Conservation (phyloP, 2,329 filamentous ascomycete species). For the Xylaria sp. region DNA sequence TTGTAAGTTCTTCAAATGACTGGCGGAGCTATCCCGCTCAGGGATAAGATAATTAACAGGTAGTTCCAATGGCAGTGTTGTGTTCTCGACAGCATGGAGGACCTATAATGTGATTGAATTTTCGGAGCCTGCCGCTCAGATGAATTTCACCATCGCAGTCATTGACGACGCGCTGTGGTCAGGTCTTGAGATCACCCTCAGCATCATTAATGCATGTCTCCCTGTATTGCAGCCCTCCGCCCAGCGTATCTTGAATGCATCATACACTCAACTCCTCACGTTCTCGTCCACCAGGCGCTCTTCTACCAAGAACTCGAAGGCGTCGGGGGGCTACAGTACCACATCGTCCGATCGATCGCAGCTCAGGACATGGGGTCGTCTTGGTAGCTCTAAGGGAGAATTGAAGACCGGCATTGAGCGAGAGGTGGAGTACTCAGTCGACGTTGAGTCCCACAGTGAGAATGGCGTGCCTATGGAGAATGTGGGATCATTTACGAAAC, state of each 20-base stretch:
- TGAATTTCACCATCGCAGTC: not conserved
- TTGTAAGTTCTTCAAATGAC: not conserved
- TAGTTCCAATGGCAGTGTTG: not conserved
- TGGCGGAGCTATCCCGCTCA: no score
- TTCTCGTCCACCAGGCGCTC: not conserved
- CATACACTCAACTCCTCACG: not conserved
- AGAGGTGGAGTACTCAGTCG: not conserved
- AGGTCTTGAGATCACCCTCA: slow-evolving; percentile 2
- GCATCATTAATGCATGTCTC: slow-evolving; percentile 1
- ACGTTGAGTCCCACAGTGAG: not conserved
- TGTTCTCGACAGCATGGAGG: not conserved
- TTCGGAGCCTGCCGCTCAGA: not conserved
- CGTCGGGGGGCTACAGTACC: not conserved
- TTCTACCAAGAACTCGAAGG: not conserved
- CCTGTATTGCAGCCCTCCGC: not conserved
- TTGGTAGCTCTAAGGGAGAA: not conserved
- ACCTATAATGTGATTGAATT: not conserved
- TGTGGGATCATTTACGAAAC: not conserved
- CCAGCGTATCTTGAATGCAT: not conserved
- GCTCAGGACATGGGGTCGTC: not conserved
- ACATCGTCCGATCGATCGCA: not conserved
- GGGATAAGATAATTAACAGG: not conserved
- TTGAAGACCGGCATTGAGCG: not conserved
- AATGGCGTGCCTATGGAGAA: not conserved
- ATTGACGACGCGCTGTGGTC: not conserved